Evolutionary conservation across 352 stramenopile species (phyloP).

Genomic region (Globisporangium splendens): DNA sequence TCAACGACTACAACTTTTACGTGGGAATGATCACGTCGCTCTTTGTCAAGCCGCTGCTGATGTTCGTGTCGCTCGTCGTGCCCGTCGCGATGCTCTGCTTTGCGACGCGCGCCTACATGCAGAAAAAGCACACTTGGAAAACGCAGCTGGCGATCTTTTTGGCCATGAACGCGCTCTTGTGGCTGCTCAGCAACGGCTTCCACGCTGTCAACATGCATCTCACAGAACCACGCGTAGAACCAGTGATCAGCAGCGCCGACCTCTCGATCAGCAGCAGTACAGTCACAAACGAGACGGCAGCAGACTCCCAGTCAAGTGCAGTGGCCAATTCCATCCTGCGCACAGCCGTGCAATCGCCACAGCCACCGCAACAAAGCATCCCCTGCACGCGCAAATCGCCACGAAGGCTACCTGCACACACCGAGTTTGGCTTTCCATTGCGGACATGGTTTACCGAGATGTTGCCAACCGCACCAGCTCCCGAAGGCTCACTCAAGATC

Average conservation of each 20-base stretch:
- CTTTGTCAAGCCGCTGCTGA: slow-evolving; percentile 41
- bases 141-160: slow-evolving; percentile 24
- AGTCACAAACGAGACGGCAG: background rate
- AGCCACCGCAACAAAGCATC: slow-evolving; percentile 1
- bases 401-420: slow-evolving; percentile 27
- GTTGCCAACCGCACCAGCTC: slow-evolving; percentile 25
- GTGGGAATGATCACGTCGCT: slow-evolving; percentile 31
- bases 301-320: slow-evolving; percentile 8
- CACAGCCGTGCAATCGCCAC: slow-evolving; percentile 23
- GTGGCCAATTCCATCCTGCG: slow-evolving; percentile 36
- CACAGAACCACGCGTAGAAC: slow-evolving; percentile 16
- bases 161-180: slow-evolving; percentile 40
- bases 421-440: slow-evolving; percentile 55
- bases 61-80: slow-evolving; percentile 39
- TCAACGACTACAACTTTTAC: slow-evolving; percentile 38
- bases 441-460: slow-evolving; percentile 38
- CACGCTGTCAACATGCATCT: slow-evolving; percentile 49
- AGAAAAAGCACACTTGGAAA: slow-evolving; percentile 19
- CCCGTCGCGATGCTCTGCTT: slow-evolving; percentile 58
- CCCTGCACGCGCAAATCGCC: slow-evolving; percentile 30
- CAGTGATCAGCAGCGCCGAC: slow-evolving; percentile 28
- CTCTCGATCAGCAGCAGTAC: slow-evolving; percentile 9
- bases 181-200: slow-evolving; percentile 66
- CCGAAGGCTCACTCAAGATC: slow-evolving; percentile 12
- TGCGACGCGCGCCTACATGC: slow-evolving; percentile 46